Evolutionary conservation across 352 stramenopile species (phyloP).

Genomic region (Globisporangium parvum): DNA sequence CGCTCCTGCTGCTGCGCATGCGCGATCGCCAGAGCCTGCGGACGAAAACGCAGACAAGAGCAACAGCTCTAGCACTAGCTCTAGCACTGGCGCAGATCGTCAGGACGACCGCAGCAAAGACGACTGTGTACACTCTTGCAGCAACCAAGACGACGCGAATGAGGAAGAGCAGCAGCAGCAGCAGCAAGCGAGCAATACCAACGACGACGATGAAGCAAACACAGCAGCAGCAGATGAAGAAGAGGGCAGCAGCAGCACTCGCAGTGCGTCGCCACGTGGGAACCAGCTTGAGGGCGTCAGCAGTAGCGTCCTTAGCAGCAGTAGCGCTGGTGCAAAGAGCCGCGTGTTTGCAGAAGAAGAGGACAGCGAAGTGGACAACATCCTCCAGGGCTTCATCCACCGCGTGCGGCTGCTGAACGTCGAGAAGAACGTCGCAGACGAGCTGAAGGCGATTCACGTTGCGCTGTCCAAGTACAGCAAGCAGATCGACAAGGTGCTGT

Average conservation of each 20-base stretch:
- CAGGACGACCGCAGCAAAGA: no score
- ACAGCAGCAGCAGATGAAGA: no score
- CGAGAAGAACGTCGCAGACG: conserved; percentile 60
- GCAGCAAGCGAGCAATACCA: neutral
- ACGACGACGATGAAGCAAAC: conserved; percentile 8
- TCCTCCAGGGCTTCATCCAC: conserved; percentile 61
- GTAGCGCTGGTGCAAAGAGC: no score
- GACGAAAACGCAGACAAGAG: no score
- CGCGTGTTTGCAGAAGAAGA: conserved; percentile 26
- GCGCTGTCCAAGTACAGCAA: conserved; percentile 74
- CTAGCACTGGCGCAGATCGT: no score
- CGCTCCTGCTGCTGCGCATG: neutral
- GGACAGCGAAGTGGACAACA: conserved; percentile 58
- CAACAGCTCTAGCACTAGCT: no score
- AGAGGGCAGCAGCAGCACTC: no score
- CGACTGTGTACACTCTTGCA: no score
- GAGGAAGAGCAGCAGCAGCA: neutral
- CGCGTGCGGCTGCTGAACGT: conserved; percentile 60
- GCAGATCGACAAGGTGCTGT: conserved; percentile 75
- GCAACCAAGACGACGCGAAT: no score
- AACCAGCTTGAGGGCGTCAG: neutral
- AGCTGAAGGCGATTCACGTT: conserved; percentile 65
- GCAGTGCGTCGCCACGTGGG: no score
- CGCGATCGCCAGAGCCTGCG: no score
- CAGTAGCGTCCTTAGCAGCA: no score